These are phyloP conservation scores for Paulownia fortunei DNA, from an alignment of 257 asterid species.

Conservation along the genomic window DNA sequence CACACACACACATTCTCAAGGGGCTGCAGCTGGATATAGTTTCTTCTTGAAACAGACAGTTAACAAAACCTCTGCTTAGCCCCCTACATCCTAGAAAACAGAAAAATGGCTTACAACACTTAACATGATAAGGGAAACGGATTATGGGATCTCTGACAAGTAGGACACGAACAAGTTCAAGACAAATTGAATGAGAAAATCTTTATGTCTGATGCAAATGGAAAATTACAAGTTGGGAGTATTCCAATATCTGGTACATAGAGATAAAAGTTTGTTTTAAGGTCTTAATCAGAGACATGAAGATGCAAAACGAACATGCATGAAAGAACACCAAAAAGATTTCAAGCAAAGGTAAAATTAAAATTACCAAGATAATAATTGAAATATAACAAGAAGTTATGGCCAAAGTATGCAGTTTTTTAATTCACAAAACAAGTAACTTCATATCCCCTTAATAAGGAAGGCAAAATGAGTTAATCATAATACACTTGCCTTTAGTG, in stretches of 20 bases:
- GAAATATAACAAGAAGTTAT: not conserved
- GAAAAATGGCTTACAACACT: not conserved
- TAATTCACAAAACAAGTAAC: not conserved
- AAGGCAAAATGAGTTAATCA: not conserved
- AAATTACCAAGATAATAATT: not conserved
- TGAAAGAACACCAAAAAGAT: not conserved
- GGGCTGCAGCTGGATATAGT: conserved; percentile 4
- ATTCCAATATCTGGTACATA: not conserved
- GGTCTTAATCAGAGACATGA: not conserved
- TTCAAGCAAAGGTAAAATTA: not conserved
- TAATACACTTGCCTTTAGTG: conserved; percentile 57
- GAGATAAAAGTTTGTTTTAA: not conserved
- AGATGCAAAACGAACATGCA: not conserved
- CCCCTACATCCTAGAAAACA: not conserved
- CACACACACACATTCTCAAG: not conserved
- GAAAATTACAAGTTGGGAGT: not conserved
- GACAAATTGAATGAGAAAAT: not conserved
- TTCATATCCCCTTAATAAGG: not conserved
- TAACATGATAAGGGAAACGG: not conserved
- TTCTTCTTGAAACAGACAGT: not conserved
- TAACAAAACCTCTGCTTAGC: not conserved
- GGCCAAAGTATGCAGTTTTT: not conserved
- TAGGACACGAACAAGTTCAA: not conserved
- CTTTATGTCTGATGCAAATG: not conserved
- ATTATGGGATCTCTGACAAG: conserved; percentile 6